These are phyloP conservation scores for Trichoderma asperellum DNA, from an alignment of 2,329 filamentous ascomycete species.

Conservation along the genomic window DNA sequence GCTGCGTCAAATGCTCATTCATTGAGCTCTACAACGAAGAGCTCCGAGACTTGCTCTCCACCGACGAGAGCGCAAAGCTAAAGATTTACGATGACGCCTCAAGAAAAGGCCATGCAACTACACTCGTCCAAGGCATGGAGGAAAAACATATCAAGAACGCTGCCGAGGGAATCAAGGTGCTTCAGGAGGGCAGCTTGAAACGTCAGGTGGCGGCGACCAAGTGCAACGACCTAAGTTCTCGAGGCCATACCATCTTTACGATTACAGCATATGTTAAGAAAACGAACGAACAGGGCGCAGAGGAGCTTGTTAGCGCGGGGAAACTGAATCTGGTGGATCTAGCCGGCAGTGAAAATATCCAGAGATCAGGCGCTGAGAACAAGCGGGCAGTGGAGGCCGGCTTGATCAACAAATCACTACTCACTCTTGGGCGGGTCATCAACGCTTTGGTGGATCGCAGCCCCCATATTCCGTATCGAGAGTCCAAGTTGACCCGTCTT, in stretches of 20 bases:
- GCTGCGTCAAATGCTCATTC: conserved; percentile 94
- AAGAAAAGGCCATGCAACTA: conserved; percentile 81
- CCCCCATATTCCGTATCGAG: conserved; percentile 86
- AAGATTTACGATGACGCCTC: conserved; percentile 95
- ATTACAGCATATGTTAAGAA: conserved; percentile 90
- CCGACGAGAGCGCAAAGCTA: conserved; percentile 81
- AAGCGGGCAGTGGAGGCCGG: conserved; percentile 95
- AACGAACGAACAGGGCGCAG: conserved; percentile 76
- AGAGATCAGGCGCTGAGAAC: conserved; percentile 95
- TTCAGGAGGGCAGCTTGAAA: conserved; percentile 88
- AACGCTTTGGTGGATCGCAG: conserved; percentile 92
- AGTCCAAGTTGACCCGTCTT: conserved; percentile 93
- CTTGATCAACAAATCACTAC: conserved; percentile 94
- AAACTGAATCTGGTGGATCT: conserved; percentile 97
- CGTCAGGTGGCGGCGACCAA: conserved; percentile 99
- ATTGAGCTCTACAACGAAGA: conserved; percentile 99
- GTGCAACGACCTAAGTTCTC: conserved; percentile 96
- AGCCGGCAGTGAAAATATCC: conserved; percentile 96
- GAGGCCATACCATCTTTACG: conserved; percentile 97
- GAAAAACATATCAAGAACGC: conserved; percentile 90
- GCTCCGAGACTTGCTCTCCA: conserved; percentile 81
- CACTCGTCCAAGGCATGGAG: conserved; percentile 96
- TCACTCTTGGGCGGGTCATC: conserved; percentile 94
- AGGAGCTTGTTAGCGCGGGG: conserved; percentile 87
- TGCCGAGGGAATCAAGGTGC: conserved; percentile 80